phyloP scores from a whole-genome alignment of 768 basidiomycete species.

The Lepiota brunneoincarnata region DNA sequence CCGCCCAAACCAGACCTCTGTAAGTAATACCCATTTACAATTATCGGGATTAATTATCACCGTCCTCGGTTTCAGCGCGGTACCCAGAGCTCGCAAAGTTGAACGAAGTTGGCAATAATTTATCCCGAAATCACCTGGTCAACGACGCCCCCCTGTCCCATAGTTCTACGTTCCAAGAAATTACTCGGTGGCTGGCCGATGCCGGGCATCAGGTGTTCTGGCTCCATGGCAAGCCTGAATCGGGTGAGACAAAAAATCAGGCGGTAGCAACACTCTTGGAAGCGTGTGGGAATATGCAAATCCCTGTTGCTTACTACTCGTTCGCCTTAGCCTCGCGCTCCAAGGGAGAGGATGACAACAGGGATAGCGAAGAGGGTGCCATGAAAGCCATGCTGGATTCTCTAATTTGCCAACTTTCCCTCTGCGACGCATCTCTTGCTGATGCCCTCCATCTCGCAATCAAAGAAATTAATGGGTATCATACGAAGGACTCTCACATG shows the following conservation, averaged over 20 bases:
- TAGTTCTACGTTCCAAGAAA: not conserved
- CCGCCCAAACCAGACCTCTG: too few relatives aligned
- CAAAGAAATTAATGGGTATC: not conserved
- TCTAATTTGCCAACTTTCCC: constrained; percentile 1
- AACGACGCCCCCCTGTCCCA: not conserved
- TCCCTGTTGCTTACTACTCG: constrained; percentile 6
- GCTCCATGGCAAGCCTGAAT: not conserved
- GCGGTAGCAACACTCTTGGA: not conserved
- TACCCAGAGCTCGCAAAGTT: not conserved
- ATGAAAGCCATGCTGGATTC: not conserved
- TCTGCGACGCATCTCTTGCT: not conserved
- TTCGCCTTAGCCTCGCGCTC: not conserved
- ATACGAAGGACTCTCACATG: not conserved
- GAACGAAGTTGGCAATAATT: not conserved
- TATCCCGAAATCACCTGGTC: not conserved
- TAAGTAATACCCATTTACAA: too few relatives aligned
- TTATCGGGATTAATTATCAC: too few relatives aligned
- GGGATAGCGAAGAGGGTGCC: not conserved
- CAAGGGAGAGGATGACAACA: too few relatives aligned
- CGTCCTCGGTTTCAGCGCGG: not conserved
- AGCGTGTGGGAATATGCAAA: not conserved
- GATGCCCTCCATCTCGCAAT: not conserved
- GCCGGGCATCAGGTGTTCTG: constrained; percentile 1
- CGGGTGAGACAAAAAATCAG: not conserved
- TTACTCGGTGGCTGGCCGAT: constrained; percentile 4